Evolutionary conservation across 1,284 basidiomycete species (phyloP), one percentile per base, ranked within the genome.

Genomic region (Apiotrichum brassicae): DNA sequence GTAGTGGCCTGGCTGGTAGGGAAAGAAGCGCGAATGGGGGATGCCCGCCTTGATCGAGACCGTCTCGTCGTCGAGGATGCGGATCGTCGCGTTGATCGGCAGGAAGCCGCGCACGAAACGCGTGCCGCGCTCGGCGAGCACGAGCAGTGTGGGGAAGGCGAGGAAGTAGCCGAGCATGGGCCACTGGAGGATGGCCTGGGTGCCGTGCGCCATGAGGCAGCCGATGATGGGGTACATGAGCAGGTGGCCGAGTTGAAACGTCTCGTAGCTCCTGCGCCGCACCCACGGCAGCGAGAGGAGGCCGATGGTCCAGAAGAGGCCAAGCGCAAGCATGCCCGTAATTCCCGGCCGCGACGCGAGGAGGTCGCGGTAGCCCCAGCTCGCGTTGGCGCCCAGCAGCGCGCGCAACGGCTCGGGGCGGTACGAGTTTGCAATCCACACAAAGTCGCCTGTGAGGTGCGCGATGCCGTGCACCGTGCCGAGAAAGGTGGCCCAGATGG

Each of bases 211-310:
- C 51, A 54, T 51, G 22, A 62, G 52, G 4, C 59, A 50, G 11
- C 48, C 62, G 48, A 64, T 64, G 42, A 64, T 59, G 25, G 59
- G 57, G 51, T 55, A 64, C 62, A 64, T 64, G 28, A 64, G 56
- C 20, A 64, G 53, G 42, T 64, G 62, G 35, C 42, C 57, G 24
- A 64, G 53, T 28, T 64, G 62, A 43, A 64, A 64, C 0, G 56
- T 35, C 48, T 64, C 62, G 34, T 62, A 64, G 37, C 51, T 59
- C 48, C 51, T 45, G 28, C 37, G 40, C 18, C 62, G 37, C 22
- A 64, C 45, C 46, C 48, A 50, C 1, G 62, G 62, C 22, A 54
- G 51, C 12, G 49, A 53, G 5, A 55, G 34, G 3, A 49, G 14
- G 11, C 56, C 53, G 39, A 64, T 46, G 23, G 49, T 23, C 42